Evolutionary conservation across 208 protist genomes (phyloP).

Genomic region (Trypanosoma boissoni): DNA sequence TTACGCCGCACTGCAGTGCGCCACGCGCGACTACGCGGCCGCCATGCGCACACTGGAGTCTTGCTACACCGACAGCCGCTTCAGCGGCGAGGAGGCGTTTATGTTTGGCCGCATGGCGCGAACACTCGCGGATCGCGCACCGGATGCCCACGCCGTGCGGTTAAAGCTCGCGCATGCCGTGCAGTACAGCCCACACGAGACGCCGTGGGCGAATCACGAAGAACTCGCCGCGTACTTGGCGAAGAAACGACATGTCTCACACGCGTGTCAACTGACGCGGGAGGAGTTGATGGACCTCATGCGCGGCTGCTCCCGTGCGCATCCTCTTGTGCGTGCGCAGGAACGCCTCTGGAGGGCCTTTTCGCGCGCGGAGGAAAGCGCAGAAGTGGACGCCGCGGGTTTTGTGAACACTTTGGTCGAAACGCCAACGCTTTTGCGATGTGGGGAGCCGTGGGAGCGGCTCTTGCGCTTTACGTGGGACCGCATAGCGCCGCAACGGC

Average conservation of each 20-base stretch:
- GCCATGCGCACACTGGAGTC: slow-evolving; percentile 79
- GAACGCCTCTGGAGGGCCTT: slow-evolving; percentile 46
- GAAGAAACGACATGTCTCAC: slow-evolving; percentile 82
- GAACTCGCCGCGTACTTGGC: slow-evolving; percentile 80
- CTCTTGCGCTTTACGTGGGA: slow-evolving; percentile 49
- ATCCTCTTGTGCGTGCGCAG: slow-evolving; percentile 51
- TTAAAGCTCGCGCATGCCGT: slow-evolving; percentile 86
- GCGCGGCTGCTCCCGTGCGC: slow-evolving; percentile 44
- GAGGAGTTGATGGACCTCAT: slow-evolving; percentile 58
- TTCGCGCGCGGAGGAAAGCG: background rate
- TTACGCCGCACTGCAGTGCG: slow-evolving; percentile 88
- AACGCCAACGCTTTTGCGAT: slow-evolving; percentile 40
- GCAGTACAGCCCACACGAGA: slow-evolving; percentile 67
- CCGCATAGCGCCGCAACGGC: slow-evolving; percentile 44
- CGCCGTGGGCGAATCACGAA: slow-evolving; percentile 58
- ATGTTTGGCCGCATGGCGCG: slow-evolving; percentile 64
- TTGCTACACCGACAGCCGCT: slow-evolving; percentile 66
- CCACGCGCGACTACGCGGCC: slow-evolving; percentile 78
- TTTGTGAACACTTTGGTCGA: slow-evolving; percentile 19
- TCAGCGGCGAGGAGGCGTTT: slow-evolving; percentile 60
- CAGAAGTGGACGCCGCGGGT: background rate
- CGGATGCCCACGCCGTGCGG: slow-evolving; percentile 83
- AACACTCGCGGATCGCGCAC: slow-evolving; percentile 58
- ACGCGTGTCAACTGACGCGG: slow-evolving; percentile 57
- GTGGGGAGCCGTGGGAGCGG: slow-evolving; percentile 62